phyloP scores from a whole-genome alignment of 148 eudicot species.

The Nepenthes gracilis region DNA sequence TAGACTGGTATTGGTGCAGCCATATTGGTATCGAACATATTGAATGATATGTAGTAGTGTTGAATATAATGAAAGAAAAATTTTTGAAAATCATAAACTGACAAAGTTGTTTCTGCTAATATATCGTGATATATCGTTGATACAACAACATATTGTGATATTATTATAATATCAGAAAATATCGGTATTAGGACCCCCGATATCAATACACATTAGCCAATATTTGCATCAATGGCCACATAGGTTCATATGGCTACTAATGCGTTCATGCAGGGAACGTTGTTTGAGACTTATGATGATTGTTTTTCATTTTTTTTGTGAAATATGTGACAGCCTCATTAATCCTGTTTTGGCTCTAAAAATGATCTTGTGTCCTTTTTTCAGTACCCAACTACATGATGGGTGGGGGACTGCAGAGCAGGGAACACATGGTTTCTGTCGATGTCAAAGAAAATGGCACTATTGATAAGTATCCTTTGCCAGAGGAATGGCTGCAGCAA shows the following conservation, averaged over 20 bases:
- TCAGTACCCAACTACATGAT: slow-evolving; percentile 63
- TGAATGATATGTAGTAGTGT: too few relatives aligned
- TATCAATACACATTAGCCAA: too few relatives aligned
- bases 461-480: slow-evolving; percentile 36
- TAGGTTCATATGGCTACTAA: neutral
- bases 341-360: neutral
- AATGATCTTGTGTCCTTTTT: slow-evolving; percentile 5
- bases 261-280: too few relatives aligned
- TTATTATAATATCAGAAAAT: too few relatives aligned
- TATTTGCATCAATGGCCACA: neutral
- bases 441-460: slow-evolving; percentile 55
- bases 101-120: too few relatives aligned
- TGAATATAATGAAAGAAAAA: too few relatives aligned
- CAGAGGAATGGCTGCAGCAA: slow-evolving; percentile 54
- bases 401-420: slow-evolving; percentile 48
- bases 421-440: slow-evolving; percentile 47
- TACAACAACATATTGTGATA: too few relatives aligned
- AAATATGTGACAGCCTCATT: neutral
- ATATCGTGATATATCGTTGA: too few relatives aligned
- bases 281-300: neutral
- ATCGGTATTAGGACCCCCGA: too few relatives aligned
- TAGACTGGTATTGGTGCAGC: too few relatives aligned
- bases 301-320: neutral
- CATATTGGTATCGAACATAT: too few relatives aligned
- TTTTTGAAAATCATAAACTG: too few relatives aligned